phyloP scores from a whole-genome alignment of 2,329 filamentous ascomycete species.

The Waltergamsia citrina region DNA sequence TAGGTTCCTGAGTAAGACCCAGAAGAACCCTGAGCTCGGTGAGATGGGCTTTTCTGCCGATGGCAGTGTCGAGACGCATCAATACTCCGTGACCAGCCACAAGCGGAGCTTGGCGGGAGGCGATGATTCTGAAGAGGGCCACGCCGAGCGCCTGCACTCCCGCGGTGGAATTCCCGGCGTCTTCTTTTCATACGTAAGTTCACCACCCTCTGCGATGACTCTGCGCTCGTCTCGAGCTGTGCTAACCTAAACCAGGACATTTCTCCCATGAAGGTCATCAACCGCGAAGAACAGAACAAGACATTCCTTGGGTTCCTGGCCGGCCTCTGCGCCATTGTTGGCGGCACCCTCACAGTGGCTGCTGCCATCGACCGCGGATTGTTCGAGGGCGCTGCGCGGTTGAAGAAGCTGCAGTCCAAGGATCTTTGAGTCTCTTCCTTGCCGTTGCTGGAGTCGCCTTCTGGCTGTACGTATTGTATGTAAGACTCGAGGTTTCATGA shows the following conservation, averaged over 20 bases:
- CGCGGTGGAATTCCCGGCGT: constrained; percentile 90
- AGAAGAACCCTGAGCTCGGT: constrained; percentile 56
- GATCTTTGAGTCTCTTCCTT: constrained; percentile 32
- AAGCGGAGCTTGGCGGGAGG: constrained; percentile 81
- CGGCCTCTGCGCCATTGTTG: constrained; percentile 87
- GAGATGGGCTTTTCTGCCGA: constrained; percentile 54
- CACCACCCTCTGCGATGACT: background rate
- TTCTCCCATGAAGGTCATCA: constrained; percentile 99
- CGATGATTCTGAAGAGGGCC: constrained; percentile 75
- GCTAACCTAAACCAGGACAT: constrained; percentile 57
- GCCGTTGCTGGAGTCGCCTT: background rate
- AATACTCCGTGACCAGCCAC: constrained; percentile 96
- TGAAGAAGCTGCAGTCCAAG: constrained; percentile 77
- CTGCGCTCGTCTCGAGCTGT: background rate
- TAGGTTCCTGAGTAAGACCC: constrained; percentile 20
- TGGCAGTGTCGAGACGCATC: constrained; percentile 91
- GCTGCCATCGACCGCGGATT: constrained; percentile 85
- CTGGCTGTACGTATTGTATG: background rate
- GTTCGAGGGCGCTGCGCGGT: constrained; percentile 75
- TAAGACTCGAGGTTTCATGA: background rate
- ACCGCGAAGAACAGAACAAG: constrained; percentile 84
- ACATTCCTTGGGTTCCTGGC: constrained; percentile 88
- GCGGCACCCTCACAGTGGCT: constrained; percentile 90
- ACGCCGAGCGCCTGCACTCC: constrained; percentile 85
- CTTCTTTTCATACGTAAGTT: constrained; percentile 90